Conservation (phyloP, 2,329 filamentous ascomycete genomes). For the Colletotrichum higginsianum region DNA sequence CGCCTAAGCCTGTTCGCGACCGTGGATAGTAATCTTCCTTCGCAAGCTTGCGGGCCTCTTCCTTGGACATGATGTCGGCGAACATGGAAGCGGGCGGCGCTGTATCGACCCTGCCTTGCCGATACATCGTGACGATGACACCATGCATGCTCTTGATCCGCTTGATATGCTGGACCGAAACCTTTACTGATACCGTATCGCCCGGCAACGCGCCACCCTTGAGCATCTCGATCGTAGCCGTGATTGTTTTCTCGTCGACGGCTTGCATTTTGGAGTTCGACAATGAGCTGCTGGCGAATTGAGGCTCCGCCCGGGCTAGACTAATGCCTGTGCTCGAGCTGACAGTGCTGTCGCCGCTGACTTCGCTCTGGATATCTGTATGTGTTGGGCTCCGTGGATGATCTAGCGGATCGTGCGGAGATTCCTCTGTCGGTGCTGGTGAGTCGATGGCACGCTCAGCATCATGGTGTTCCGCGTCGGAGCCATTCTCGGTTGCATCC, state of each 20-base stretch:
- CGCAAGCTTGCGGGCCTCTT: conserved; percentile 77
- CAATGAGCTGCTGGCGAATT: conserved; percentile 53
- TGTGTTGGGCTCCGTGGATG: conserved; percentile 60
- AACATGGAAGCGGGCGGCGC: conserved; percentile 69
- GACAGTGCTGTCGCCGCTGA: conserved; percentile 78
- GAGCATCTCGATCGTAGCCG: conserved; percentile 85
- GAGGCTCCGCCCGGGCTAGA: conserved; percentile 49
- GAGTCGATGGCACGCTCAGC: conserved; percentile 55
- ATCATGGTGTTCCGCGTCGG: conserved; percentile 48
- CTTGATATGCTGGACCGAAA: conserved; percentile 90
- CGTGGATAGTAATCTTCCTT: conserved; percentile 90
- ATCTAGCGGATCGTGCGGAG: conserved; percentile 52
- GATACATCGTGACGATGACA: conserved; percentile 92
- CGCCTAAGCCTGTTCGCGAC: conserved; percentile 88
- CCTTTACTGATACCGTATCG: conserved; percentile 83
- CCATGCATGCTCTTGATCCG: conserved; percentile 91
- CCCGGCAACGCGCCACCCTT: conserved; percentile 89
- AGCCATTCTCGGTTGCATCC: conserved; percentile 56
- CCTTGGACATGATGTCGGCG: conserved; percentile 67
- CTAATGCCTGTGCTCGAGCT: conserved; percentile 77
- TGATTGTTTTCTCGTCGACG: conserved; percentile 83
- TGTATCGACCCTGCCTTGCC: conserved; percentile 91
- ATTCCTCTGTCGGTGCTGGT: conserved; percentile 58
- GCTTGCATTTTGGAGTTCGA: conserved; percentile 60
- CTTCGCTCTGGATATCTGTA: conserved; percentile 75